Percentiles rank a stretch among this genome's conserved stretches.
Evolutionary conservation across 306 rosid genomes (phyloP).

Genomic region (Quercus agrifolia): DNA sequence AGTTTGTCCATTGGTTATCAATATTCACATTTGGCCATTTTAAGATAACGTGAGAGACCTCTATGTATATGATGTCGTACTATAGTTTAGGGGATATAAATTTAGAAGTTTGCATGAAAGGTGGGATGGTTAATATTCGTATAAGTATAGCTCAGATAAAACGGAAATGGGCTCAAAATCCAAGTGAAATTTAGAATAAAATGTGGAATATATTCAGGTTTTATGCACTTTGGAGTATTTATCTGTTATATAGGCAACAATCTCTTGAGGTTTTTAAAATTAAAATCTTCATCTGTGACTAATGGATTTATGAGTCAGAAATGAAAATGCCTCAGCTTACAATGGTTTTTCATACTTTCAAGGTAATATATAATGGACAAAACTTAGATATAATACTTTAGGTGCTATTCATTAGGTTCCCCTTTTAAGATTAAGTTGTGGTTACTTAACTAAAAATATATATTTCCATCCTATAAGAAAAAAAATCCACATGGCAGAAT

Average conservation of each 20-base stretch:
- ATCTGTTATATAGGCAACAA: not conserved
- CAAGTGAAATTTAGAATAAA: not conserved
- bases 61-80: not conserved
- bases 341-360: too few species aligned
- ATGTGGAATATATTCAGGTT: not conserved
- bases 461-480: too few species aligned
- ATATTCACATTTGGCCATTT: not conserved
- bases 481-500: too few species aligned
- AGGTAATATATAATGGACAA: too few species aligned
- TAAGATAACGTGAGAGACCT: not conserved
- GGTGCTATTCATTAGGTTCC: accelerated
- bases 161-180: not conserved
- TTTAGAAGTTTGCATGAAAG: not conserved
- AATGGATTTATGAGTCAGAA: not conserved
- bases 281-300: not conserved
- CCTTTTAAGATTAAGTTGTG: too few species aligned
- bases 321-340: not conserved
- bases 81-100: not conserved
- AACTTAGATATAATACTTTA: too few species aligned
- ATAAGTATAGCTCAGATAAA: not conserved
- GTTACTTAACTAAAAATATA: too few species aligned
- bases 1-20: not conserved
- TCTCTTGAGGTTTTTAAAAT: not conserved
- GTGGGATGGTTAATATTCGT: not conserved
- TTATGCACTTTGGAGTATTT: not conserved